phyloP scores from a whole-genome alignment of 2,329 filamentous ascomycete species.

The Colletotrichum sp. region DNA sequence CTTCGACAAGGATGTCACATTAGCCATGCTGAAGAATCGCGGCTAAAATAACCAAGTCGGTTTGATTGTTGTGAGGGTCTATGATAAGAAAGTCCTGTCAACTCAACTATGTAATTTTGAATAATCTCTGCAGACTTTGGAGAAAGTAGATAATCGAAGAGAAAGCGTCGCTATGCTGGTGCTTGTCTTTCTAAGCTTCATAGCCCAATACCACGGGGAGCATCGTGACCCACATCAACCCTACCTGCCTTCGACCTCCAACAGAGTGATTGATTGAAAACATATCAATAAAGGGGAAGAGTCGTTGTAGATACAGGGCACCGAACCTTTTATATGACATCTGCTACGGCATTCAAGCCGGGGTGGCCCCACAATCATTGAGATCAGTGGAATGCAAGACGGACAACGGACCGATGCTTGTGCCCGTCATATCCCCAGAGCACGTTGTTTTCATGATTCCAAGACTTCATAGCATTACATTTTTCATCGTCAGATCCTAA shows the following conservation, averaged over 20 bases:
- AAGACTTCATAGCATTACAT: fast-evolving
- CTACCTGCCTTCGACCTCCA: fast-evolving
- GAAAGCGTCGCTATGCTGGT: background rate
- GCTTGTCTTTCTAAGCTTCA: background rate
- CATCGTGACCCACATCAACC: background rate
- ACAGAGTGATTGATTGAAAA: background rate
- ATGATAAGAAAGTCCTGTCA: background rate
- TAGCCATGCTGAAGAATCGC: background rate
- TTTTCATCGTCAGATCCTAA: background rate
- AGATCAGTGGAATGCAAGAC: background rate
- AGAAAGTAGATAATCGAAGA: background rate
- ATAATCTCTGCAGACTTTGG: background rate
- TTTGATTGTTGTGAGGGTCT: fast-evolving
- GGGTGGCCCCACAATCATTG: background rate
- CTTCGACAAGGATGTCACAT: background rate
- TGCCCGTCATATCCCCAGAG: background rate
- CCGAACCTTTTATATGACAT: fast-evolving
- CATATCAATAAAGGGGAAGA: fast-evolving
- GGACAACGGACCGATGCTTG: background rate
- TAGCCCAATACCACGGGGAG: background rate
- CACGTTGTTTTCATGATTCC: background rate
- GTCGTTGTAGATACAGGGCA: background rate
- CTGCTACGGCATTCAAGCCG: background rate
- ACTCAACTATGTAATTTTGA: fast-evolving
- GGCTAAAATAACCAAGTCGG: background rate